Evolutionary conservation across 2,329 filamentous ascomycete genomes (phyloP).

Genomic region (Fusarium torulosum): DNA sequence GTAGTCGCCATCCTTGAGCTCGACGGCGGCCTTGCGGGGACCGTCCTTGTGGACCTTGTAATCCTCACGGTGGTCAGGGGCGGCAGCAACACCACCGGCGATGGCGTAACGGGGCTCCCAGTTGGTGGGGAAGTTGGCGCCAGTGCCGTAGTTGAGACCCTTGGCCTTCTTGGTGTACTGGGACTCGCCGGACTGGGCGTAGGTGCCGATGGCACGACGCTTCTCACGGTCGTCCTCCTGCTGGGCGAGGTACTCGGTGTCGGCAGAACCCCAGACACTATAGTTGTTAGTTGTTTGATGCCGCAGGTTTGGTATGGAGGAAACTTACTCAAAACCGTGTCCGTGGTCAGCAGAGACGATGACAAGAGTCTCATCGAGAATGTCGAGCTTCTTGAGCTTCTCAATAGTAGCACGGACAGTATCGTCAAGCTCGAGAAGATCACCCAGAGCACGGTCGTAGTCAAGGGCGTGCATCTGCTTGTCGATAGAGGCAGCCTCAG

Average conservation of each 20-base stretch:
- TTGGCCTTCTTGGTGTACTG: slow-evolving; percentile 75
- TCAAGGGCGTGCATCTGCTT: slow-evolving; percentile 91
- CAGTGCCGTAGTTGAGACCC: slow-evolving; percentile 77
- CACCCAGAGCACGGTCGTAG: slow-evolving; percentile 86
- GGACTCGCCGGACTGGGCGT: slow-evolving; percentile 78
- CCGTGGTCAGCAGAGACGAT: slow-evolving; percentile 90
- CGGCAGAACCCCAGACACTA: slow-evolving; percentile 80
- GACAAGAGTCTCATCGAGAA: slow-evolving; percentile 81
- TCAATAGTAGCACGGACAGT: slow-evolving; percentile 80
- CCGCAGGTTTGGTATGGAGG: background rate
- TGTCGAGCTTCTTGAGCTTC: slow-evolving; percentile 74
- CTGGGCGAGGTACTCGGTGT: slow-evolving; percentile 79
- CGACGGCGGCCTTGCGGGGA: slow-evolving; percentile 71
- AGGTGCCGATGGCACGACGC: slow-evolving; percentile 79
- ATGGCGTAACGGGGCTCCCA: slow-evolving; percentile 89
- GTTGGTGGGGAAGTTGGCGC: slow-evolving; percentile 82
- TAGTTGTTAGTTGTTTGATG: background rate
- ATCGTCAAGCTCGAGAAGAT: slow-evolving; percentile 88
- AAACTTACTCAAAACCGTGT: slow-evolving; percentile 77
- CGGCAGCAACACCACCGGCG: slow-evolving; percentile 76
- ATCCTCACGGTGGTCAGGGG: slow-evolving; percentile 81
- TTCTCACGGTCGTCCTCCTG: slow-evolving; percentile 77
- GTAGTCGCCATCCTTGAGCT: slow-evolving; percentile 68
- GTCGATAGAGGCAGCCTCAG: slow-evolving; percentile 86
- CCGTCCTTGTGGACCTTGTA: slow-evolving; percentile 77